Base-by-base conservation (phyloP, 768 basidiomycete genomes). In the Cubamyces sp. region DNA sequence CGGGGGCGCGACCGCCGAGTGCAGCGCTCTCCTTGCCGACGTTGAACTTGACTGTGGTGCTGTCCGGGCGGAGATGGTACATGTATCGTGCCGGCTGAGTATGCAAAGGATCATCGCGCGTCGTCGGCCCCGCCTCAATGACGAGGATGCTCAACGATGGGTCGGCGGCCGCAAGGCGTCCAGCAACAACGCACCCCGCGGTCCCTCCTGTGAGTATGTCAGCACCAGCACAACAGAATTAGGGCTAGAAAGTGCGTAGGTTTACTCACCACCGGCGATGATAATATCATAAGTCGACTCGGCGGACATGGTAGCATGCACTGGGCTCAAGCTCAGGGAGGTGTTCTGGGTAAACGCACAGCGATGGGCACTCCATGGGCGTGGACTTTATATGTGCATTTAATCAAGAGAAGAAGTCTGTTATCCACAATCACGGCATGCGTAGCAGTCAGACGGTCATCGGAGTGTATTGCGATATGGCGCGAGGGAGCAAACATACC, bases 61-160 rank as follows among this genome's bases (percentile, higher is more conserved):
- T 75, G 2, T 66, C 73, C 1, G 76, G 74, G 0, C 67, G 60
- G 0, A 85, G 66, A 64, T 86, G 80, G 28, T 68, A 67, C 37
- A 81, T 74, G 68, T 71, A 85, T 25, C 79, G 79, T 2, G 77
- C 86, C 1, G 87, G 87, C 49, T 87, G 86, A 7, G 75, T 72
- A 68, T 88, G 85, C 3, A 66, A 62, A 7, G 73, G 76, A 6
- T 82, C 30, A 39, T 86, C 77, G 30, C 75, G 70, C 0, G 82
- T 82, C 58, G 82, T 78, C 4, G 79, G 77, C 0, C 87, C 88
- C 12, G 82, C 78, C 74, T 90, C 88, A 21, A 89, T 69, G 47
- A 88, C 70, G 14, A 89, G 81, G 50, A 89, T 85, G 66, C 77
- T 84, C 51, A 89, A 70, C 3, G 73, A 69, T 0, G 85, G 81